Percentiles rank a stretch among this genome's conserved stretches.
Evolutionary conservation across 176 grass and related monocot genomes (phyloP).

Genomic region (Triticum dicoccoides): DNA sequence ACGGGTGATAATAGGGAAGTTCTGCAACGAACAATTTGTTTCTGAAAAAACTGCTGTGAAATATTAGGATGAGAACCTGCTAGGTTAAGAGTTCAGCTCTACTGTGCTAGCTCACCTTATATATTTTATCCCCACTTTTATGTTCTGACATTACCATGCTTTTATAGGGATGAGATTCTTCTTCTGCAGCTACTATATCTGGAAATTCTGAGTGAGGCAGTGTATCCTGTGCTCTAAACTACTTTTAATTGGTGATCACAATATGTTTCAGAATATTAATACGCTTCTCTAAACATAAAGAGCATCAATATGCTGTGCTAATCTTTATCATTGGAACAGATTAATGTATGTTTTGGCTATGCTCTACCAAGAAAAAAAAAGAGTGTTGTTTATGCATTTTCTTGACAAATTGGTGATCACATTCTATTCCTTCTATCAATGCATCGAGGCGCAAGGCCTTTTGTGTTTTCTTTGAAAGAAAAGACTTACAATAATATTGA

Average conservation of each 20-base stretch:
- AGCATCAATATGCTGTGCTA: background rate
- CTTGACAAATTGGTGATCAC: background rate
- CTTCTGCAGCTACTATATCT: conserved; percentile 73
- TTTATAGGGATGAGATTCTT: conserved; percentile 73
- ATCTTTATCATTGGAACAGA: background rate
- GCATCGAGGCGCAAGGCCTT: background rate
- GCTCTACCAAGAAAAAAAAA: background rate
- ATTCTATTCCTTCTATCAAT: background rate
- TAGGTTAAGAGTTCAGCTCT: conserved; percentile 1
- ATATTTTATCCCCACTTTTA: background rate
- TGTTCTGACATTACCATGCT: conserved; percentile 37
- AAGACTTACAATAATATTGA: conserved; percentile 19
- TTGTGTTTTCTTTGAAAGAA: background rate
- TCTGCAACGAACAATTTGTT: background rate
- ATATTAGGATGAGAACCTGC: conserved; percentile 5
- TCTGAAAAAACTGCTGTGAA: background rate
- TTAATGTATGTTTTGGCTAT: background rate
- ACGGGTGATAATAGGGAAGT: background rate
- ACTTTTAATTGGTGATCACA: conserved; percentile 2
- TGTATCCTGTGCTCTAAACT: conserved; percentile 64
- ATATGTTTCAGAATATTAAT: conserved; percentile 23
- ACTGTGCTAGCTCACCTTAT: background rate
- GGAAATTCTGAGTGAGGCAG: conserved; percentile 79
- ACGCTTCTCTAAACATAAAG: conserved; percentile 10
- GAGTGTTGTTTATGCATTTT: background rate